These are phyloP conservation scores for Bremia lactucae DNA, from an alignment of 352 stramenopile genomes.

Conservation along the genomic window DNA sequence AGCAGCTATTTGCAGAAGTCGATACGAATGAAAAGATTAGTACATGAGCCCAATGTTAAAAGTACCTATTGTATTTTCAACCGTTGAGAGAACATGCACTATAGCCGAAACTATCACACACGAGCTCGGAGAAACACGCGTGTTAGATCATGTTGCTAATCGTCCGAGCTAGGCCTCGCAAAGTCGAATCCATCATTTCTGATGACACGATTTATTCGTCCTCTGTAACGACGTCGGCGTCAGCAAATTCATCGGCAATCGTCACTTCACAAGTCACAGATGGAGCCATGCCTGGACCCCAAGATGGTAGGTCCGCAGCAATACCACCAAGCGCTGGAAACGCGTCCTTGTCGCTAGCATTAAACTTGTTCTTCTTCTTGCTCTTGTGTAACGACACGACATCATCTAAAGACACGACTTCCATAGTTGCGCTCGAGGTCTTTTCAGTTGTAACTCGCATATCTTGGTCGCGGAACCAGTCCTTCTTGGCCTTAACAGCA, in stretches of 20 bases:
- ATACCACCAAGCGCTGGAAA: conserved; percentile 71
- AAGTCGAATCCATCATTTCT: conserved; percentile 2
- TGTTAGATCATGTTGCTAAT: no score
- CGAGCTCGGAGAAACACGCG: no score
- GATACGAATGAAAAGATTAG: conserved; percentile 1
- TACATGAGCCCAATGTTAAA: conserved; percentile 13
- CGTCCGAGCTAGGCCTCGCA: no score
- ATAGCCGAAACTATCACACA: conserved; percentile 5
- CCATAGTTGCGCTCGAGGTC: conserved; percentile 9
- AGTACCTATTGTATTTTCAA: conserved; percentile 36
- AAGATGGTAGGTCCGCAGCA: conserved; percentile 30
- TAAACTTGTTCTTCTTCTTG: conserved; percentile 83
- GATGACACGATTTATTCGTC: conserved; percentile 23
- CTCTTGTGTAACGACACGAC: conserved; percentile 45
- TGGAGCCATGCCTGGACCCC: conserved; percentile 50
- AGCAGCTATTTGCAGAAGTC: conserved; percentile 60
- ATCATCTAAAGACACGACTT: conserved; percentile 14
- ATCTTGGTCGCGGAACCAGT: conserved; percentile 72
- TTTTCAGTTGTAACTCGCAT: conserved; percentile 33
- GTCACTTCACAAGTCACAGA: conserved; percentile 23
- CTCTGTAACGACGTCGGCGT: conserved; percentile 31
- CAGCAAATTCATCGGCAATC: conserved; percentile 29
- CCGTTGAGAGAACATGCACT: conserved; percentile 18
- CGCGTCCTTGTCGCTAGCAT: conserved; percentile 57
- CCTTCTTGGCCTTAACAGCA: conserved; percentile 94